phyloP scores from a whole-genome alignment of 345 rosid species.

The Ceriops tagal region DNA sequence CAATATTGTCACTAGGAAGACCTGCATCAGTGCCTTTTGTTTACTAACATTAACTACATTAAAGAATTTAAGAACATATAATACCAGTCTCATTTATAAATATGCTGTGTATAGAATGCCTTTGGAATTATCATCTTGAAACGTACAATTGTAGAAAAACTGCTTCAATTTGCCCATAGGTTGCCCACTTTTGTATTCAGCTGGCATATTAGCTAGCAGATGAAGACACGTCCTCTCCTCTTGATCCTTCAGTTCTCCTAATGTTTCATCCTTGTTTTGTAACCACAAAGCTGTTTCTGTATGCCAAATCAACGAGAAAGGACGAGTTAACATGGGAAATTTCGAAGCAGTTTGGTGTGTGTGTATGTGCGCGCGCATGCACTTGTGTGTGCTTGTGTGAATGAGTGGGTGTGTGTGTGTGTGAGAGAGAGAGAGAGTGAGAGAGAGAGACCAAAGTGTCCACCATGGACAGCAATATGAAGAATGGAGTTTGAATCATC shows the following conservation, averaged over 20 bases:
- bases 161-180: neutral
- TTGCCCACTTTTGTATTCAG: constrained; percentile 20
- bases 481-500: constrained; percentile 21
- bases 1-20: neutral
- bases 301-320: neutral
- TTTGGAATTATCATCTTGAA: too few relatives aligned
- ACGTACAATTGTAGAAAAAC: constrained; percentile 14
- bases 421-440: neutral
- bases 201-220: constrained; percentile 18
- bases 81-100: too few relatives aligned
- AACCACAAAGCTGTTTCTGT: constrained; percentile 24
- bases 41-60: too few relatives aligned
- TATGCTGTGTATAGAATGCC: too few relatives aligned
- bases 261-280: neutral
- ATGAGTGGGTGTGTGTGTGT: too few relatives aligned
- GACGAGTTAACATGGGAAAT: neutral
- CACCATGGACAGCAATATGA: constrained; percentile 21
- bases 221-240: constrained; percentile 18
- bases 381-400: too few relatives aligned
- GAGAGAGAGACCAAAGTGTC: constrained; percentile 20
- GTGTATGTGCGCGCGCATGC: too few relatives aligned
- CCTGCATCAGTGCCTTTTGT: neutral
- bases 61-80: too few relatives aligned
- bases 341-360: too few relatives aligned
- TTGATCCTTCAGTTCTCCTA: constrained; percentile 4